phyloP scores from a whole-genome alignment of 2,329 filamentous ascomycete genomes.

The Verticillium longisporum region DNA sequence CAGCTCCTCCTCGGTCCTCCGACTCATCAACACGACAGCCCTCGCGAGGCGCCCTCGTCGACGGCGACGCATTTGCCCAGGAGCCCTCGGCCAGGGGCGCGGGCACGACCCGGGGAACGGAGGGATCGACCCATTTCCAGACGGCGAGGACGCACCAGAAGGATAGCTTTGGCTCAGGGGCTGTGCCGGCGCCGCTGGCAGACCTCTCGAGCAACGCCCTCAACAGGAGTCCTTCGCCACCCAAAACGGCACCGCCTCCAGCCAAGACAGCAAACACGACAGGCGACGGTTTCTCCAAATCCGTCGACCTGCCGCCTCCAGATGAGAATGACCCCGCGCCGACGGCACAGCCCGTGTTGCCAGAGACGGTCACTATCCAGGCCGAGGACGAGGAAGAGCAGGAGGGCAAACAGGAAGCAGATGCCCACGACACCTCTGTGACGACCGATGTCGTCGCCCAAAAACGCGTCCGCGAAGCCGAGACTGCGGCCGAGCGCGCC shows the following conservation, averaged over 20 bases:
- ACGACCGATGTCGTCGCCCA: conserved; percentile 28
- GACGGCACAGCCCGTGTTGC: neutral
- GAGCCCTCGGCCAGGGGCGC: conserved; percentile 14
- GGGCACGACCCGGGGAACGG: conserved; percentile 2
- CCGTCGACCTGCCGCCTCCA: neutral
- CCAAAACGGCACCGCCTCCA: neutral
- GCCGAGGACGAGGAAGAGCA: conserved; percentile 10
- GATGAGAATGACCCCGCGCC: neutral
- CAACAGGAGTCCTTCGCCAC: conserved; percentile 31
- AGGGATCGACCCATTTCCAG: conserved; percentile 26
- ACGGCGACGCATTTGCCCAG: conserved; percentile 31
- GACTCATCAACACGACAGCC: neutral
- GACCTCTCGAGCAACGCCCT: conserved; percentile 32
- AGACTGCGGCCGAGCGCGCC: conserved; percentile 28
- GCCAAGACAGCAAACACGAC: neutral
- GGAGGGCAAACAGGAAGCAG: conserved; percentile 12
- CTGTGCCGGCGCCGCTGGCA: conserved; percentile 26
- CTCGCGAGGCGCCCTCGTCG: conserved; percentile 21
- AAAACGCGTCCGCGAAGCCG: conserved; percentile 8
- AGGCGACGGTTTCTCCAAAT: neutral
- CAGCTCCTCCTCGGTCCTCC: neutral
- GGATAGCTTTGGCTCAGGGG: conserved; percentile 18
- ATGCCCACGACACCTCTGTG: conserved; percentile 12
- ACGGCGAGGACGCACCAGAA: conserved; percentile 32
- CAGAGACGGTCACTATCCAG: neutral